Base-by-base conservation (phyloP, 257 asterid species). In the Cruciata laevipes region DNA sequence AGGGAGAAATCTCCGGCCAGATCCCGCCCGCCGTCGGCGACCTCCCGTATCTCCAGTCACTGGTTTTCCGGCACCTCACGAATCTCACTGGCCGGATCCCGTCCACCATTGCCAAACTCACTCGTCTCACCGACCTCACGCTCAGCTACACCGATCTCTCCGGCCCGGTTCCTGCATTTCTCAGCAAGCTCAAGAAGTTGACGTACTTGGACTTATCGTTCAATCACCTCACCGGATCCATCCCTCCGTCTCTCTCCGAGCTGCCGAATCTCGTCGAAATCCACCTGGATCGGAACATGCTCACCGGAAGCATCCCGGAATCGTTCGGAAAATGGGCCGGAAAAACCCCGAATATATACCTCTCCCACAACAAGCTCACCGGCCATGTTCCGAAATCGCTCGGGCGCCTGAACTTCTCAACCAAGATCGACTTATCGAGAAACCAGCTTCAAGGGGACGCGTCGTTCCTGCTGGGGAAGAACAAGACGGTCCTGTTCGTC, bases 371-470 rank as follows among this genome's bases (percentile, higher is more conserved):
- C 70, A 83, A 77, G 67, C 77, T 90, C 37, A 71, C 82, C 0
- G 96, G 96, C 16, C 23, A 35, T 0, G 63, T 90, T 49, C 96
- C 97, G 0, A 66, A 66, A 44, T 71, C 78, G 0, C 69, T 78
- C 61, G 84, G 82, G 0, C 13, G 42, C 14, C 14, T 77, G 69
- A 79, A 82, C 58, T 71, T 90, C 24, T 62, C 76, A 1, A 2
- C 0, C 0, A 0, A 5, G n/a, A 30, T 90, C 5, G 81, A 77
- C 42, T 61, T 88, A 12, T 75, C 88, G 0, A 67, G 90, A 0
- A 90, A 90, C 78, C 73, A 24, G 83, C 74, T 90, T 7, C 80
- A 69, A 67, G 96, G 97, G 0, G 96, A 80, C 25, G 68, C 71
- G 1, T 79, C 91, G 0, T 75, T 74, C 82, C 63, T 89, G 83